Conservation (phyloP, 805 yeast genomes). For the Dipodascopsis tothii region DNA sequence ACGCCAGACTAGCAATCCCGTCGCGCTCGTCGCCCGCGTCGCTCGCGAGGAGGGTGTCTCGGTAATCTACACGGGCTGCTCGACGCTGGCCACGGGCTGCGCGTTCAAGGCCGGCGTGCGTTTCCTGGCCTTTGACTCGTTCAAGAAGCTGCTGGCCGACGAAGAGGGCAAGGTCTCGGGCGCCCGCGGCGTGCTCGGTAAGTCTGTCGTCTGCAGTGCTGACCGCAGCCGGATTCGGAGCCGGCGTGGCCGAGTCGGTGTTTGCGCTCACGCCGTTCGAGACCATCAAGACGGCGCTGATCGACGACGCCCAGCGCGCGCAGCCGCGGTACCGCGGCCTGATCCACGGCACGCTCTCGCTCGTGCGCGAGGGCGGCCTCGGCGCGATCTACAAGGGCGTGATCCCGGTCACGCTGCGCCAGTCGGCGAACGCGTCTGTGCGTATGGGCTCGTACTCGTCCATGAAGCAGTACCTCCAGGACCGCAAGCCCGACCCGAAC, state of each 20-base stretch:
- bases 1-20: conserved; percentile 61
- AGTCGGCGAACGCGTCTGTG: conserved; percentile 92
- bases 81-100: conserved; percentile 91
- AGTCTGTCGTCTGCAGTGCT: background rate
- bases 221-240: conserved; percentile 80
- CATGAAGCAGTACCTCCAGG: conserved; percentile 44
- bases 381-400: conserved; percentile 82
- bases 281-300: conserved; percentile 89
- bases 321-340: conserved; percentile 67
- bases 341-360: conserved; percentile 52
- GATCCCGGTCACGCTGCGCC: conserved; percentile 88
- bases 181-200: conserved; percentile 67
- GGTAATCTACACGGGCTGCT: conserved; percentile 87
- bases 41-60: conserved; percentile 71
- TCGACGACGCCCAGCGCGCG: conserved; percentile 77
- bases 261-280: conserved; percentile 96
- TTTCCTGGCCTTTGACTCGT: conserved; percentile 84
- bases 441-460: conserved; percentile 88
- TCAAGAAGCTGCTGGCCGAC: conserved; percentile 70
- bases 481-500: conserved; percentile 40
- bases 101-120: conserved; percentile 95
- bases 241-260: conserved; percentile 85
- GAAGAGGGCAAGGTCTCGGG: conserved; percentile 82
- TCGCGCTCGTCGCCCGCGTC: conserved; percentile 66
- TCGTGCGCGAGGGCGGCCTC: conserved; percentile 71